These are phyloP conservation scores for Arachis monticola DNA, from an alignment of 331 rosid species.

Conservation along the genomic window DNA sequence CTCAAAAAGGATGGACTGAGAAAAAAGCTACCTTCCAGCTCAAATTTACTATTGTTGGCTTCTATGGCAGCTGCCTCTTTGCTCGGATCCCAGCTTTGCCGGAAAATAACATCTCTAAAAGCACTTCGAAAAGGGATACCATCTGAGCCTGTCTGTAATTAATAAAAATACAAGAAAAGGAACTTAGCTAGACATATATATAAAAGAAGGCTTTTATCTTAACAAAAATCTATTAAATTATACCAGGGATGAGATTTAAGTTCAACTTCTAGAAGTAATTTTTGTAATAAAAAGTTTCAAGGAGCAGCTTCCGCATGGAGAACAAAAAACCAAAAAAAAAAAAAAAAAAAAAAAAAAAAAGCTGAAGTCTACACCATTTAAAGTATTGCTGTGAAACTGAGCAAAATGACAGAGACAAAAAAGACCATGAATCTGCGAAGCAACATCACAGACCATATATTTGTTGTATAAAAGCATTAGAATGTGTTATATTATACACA, in stretches of 20 bases:
- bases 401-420: constrained; percentile 20
- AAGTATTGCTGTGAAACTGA: constrained; percentile 32
- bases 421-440: constrained; percentile 23
- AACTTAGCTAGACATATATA: constrained; percentile 41
- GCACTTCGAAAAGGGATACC: constrained; percentile 84
- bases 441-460: constrained; percentile 11
- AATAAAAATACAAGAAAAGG: constrained; percentile 25
- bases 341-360: constrained; percentile 8
- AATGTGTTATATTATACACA: background rate
- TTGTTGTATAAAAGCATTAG: background rate
- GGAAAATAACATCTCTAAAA: constrained; percentile 78
- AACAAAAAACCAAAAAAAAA: background rate
- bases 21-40: constrained; percentile 58
- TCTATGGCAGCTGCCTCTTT: constrained; percentile 52
- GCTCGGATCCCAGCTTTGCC: constrained; percentile 51
- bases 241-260: constrained; percentile 22
- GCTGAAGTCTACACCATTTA: constrained; percentile 2
- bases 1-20: constrained; percentile 29
- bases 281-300: too few relatives aligned
- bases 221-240: background rate
- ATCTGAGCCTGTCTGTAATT: constrained; percentile 78
- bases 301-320: constrained; percentile 1
- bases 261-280: constrained; percentile 7
- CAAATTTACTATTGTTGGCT: constrained; percentile 48
- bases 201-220: constrained; percentile 12